A percentile compares a stretch with the other conserved stretches of the same genome.
Evolutionary conservation across 2,329 filamentous ascomycete species (phyloP).

Genomic region (Fusarium albosuccineum): DNA sequence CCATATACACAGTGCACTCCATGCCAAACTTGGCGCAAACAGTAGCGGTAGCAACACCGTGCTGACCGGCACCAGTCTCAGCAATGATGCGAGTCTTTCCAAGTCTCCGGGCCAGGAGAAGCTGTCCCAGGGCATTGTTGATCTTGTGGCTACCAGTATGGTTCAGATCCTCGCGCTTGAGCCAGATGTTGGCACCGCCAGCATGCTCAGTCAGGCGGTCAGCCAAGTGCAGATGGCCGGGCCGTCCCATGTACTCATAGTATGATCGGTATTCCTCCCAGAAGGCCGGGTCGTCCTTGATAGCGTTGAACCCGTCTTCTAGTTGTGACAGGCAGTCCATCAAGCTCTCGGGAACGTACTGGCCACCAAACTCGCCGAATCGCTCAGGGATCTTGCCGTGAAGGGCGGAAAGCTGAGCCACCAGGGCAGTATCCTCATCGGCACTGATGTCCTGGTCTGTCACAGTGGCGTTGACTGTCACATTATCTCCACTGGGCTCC

Average conservation of each 20-base stretch:
- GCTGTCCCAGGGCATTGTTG: conserved; percentile 96
- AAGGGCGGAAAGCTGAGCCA: conserved; percentile 86
- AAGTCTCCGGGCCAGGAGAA: conserved; percentile 84
- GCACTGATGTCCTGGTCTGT: conserved; percentile 75
- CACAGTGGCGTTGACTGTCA: conserved; percentile 71
- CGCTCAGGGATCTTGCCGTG: conserved; percentile 85
- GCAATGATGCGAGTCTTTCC: conserved; percentile 98
- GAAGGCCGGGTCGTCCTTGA: conserved; percentile 88
- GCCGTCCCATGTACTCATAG: conserved; percentile 97
- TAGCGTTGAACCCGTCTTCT: conserved; percentile 89
- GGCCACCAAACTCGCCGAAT: conserved; percentile 96
- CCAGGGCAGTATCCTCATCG: conserved; percentile 70
- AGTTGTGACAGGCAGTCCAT: conserved; percentile 97
- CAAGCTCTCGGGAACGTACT: conserved; percentile 96
- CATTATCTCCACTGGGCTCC: conserved; percentile 49
- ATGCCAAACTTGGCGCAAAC: conserved; percentile 98
- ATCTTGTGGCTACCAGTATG: conserved; percentile 99
- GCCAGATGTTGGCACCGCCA: conserved; percentile 94
- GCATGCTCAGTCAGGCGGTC: conserved; percentile 89
- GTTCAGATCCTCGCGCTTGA: conserved; percentile 98
- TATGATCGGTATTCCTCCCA: conserved; percentile 98
- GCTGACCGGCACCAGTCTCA: conserved; percentile 96
- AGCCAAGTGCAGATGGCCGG: conserved; percentile 90
- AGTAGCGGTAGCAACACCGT: conserved; percentile 96
- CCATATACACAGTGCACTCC: conserved; percentile 99